Evolutionary conservation across 2,329 filamentous ascomycete species (phyloP).

Genomic region (Nemania abortiva): DNA sequence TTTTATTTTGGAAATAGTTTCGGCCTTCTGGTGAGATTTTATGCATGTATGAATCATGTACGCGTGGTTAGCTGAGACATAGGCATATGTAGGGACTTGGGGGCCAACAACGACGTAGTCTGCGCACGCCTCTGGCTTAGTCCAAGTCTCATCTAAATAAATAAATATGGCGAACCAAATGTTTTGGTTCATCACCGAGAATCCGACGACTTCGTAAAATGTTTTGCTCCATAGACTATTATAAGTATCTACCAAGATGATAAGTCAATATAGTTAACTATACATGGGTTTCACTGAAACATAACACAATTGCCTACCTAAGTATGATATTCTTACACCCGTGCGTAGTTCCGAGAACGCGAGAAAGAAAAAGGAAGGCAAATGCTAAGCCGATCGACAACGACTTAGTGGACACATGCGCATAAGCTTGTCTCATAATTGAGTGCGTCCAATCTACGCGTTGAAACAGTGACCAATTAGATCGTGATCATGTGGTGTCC

Average conservation of each 20-base stretch:
- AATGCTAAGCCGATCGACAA: background rate
- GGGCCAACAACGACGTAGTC: constrained; percentile 9
- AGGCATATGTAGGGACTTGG: constrained; percentile 1
- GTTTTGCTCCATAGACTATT: background rate
- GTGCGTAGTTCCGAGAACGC: background rate
- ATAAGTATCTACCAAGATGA: background rate
- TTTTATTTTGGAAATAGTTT: background rate
- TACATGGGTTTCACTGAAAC: constrained; percentile 8
- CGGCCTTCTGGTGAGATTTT: constrained; percentile 24
- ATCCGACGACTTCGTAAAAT: background rate
- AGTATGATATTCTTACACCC: background rate
- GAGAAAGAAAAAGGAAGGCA: background rate
- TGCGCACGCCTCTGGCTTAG: background rate
- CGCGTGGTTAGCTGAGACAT: constrained; percentile 13
- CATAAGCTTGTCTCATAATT: constrained; percentile 16
- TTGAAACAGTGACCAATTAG: constrained; percentile 10
- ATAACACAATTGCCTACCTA: constrained; percentile 3
- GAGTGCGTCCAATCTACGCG: background rate
- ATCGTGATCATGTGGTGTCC: constrained; percentile 29
- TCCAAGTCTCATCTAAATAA: constrained; percentile 1
- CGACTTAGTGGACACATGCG: constrained; percentile 4
- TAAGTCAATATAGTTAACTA: background rate
- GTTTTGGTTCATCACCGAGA: constrained; percentile 14
- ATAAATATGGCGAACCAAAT: constrained; percentile 1
- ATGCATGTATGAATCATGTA: constrained; percentile 17